A percentile compares a stretch with the other conserved stretches of the same genome.
phyloP scores from a whole-genome alignment of 345 rosid genomes.

The Dimocarpus longan region DNA sequence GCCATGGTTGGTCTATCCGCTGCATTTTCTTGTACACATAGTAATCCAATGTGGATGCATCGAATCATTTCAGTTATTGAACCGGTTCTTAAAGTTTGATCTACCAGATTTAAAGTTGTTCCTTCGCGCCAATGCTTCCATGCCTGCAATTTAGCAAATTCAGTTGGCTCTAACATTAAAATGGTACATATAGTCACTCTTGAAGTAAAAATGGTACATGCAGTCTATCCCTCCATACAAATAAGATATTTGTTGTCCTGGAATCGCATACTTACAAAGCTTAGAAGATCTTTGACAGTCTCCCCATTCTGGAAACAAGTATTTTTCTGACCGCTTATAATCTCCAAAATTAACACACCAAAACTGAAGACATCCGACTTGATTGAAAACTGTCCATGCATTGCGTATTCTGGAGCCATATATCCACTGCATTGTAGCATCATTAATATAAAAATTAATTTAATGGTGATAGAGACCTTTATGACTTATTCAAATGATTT shows the following conservation, averaged over 20 bases:
- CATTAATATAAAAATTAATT: neutral
- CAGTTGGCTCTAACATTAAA: neutral
- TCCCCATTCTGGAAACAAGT: constrained; percentile 18
- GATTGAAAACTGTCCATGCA: constrained; percentile 43
- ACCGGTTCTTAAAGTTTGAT: constrained; percentile 22
- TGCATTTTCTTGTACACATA: constrained; percentile 45
- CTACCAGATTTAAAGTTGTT: constrained; percentile 17
- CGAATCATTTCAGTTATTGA: constrained; percentile 13
- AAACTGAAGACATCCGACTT: constrained; percentile 49
- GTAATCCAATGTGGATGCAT: constrained; percentile 41
- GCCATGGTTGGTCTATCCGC: constrained; percentile 39
- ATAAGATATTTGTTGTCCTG: neutral
- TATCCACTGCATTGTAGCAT: constrained; percentile 27
- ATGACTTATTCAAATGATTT: neutral
- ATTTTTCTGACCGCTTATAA: constrained; percentile 43
- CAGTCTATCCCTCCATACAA: too few species aligned
- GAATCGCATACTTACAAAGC: constrained; percentile 29
- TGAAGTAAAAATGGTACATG: too few species aligned
- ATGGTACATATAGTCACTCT: too few species aligned
- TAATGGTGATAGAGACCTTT: neutral
- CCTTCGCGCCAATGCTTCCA: constrained; percentile 50
- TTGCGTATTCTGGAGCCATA: constrained; percentile 50
- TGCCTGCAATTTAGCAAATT: constrained; percentile 26
- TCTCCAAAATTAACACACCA: constrained; percentile 45
- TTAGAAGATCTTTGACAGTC: constrained; percentile 31